These are phyloP conservation scores for Ustilago lituana DNA, from an alignment of 1,284 basidiomycete species.

Conservation along the genomic window DNA sequence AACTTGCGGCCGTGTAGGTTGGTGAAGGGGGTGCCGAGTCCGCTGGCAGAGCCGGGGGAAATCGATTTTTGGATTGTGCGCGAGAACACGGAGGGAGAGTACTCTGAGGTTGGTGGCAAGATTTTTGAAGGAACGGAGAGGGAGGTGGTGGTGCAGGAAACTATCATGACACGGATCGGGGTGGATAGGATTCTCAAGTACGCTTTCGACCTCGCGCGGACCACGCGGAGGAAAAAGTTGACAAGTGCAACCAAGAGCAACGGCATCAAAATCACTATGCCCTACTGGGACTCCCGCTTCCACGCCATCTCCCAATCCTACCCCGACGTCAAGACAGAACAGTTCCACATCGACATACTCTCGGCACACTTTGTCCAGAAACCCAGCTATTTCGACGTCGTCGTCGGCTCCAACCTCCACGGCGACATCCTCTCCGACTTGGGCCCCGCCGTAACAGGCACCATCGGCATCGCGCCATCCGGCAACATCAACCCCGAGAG, in stretches of 20 bases:
- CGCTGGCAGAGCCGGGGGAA: slow-evolving; percentile 68
- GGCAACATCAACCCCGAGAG: slow-evolving; percentile 72
- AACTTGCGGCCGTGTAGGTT: slow-evolving; percentile 72
- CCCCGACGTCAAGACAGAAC: slow-evolving; percentile 70
- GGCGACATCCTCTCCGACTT: slow-evolving; percentile 74
- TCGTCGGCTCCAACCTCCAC: slow-evolving; percentile 73
- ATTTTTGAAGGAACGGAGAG: slow-evolving; percentile 67
- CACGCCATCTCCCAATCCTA: slow-evolving; percentile 71
- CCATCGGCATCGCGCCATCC: slow-evolving; percentile 74
- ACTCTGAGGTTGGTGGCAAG: slow-evolving; percentile 71
- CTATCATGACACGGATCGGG: slow-evolving; percentile 71
- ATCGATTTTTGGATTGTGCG: slow-evolving; percentile 72
- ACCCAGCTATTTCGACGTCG: slow-evolving; percentile 72
- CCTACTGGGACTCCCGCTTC: slow-evolving; percentile 68
- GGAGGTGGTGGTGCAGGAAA: slow-evolving; percentile 69
- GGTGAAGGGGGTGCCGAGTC: slow-evolving; percentile 71
- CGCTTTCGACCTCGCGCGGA: slow-evolving; percentile 72
- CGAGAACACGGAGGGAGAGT: slow-evolving; percentile 74
- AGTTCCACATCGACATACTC: slow-evolving; percentile 70
- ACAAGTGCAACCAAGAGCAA: slow-evolving; percentile 70
- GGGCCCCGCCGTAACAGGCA: slow-evolving; percentile 72
- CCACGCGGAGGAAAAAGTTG: slow-evolving; percentile 71
- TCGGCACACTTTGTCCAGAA: slow-evolving; percentile 71
- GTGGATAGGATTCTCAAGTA: slow-evolving; percentile 72
- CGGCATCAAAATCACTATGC: slow-evolving; percentile 59